Evolutionary conservation across 345 rosid genomes (phyloP).

Genomic region (Gossypium mustelinum): DNA sequence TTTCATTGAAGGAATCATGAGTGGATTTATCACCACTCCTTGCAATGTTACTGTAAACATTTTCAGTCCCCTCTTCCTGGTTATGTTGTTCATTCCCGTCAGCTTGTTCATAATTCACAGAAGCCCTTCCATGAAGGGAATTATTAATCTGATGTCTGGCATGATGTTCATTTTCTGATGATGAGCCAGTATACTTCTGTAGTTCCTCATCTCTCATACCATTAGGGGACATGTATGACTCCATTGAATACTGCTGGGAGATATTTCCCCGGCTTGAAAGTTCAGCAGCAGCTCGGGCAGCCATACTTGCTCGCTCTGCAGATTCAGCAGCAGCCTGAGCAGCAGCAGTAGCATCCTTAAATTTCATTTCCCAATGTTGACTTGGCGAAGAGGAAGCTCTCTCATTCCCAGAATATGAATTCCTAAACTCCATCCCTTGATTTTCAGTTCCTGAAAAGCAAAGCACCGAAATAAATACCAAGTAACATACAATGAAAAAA

Average conservation of each 20-base stretch:
- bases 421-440: conserved; percentile 37
- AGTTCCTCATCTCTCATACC: conserved; percentile 18
- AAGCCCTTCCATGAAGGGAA: conserved; percentile 19
- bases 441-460: conserved; percentile 37
- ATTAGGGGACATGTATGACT: conserved; percentile 26
- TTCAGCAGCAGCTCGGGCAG: conserved; percentile 94
- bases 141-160: conserved; percentile 24
- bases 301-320: conserved; percentile 94
- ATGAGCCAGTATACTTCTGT: conserved; percentile 20
- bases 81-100: conserved; percentile 27
- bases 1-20: conserved; percentile 22
- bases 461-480: background rate
- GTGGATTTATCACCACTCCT: conserved; percentile 22
- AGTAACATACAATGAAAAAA: conserved; percentile 4
- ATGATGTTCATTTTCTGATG: conserved; percentile 23
- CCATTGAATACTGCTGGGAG: conserved; percentile 36
- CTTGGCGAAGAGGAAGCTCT: conserved; percentile 24
- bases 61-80: conserved; percentile 22
- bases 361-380: conserved; percentile 62
- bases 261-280: conserved; percentile 64
- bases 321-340: conserved; percentile 97
- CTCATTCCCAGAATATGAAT: conserved; percentile 34
- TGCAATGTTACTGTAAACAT: conserved; percentile 19
- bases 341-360: conserved; percentile 81
- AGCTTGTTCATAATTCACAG: conserved; percentile 21